Conservation (phyloP, 2,329 filamentous ascomycete species). For the Sordariomycetes sp. region DNA sequence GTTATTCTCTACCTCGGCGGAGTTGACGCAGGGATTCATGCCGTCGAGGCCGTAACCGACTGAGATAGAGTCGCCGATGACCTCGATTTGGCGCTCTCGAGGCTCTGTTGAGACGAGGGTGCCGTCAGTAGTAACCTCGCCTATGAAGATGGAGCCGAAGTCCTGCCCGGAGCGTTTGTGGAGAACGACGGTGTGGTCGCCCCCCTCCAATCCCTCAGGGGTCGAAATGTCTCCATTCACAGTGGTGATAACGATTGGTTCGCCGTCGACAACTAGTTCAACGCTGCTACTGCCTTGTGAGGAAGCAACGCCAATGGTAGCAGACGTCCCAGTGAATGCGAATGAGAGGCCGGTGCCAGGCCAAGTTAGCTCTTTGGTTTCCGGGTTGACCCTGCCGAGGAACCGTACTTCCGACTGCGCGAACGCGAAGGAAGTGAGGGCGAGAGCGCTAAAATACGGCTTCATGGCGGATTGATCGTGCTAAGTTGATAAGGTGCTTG, state of each 20-base stretch:
- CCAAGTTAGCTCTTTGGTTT: conserved; percentile 28
- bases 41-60: conserved; percentile 29
- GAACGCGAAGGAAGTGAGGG: neutral
- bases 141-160: conserved; percentile 11
- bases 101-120: conserved; percentile 9
- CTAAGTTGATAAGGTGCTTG: neutral
- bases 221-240: conserved; percentile 15
- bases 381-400: conserved; percentile 26
- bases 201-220: conserved; percentile 16
- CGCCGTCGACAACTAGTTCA: conserved; percentile 19
- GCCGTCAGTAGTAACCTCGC: conserved; percentile 13
- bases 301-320: conserved; percentile 18
- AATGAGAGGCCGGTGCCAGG: conserved; percentile 26
- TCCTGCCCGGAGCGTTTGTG: conserved; percentile 24
- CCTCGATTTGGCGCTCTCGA: conserved; percentile 22
- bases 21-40: conserved; percentile 22
- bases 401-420: conserved; percentile 8
- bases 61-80: conserved; percentile 29
- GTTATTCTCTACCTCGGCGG: conserved; percentile 22
- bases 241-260: conserved; percentile 13
- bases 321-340: conserved; percentile 23
- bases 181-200: conserved; percentile 20
- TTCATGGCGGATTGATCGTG: neutral
- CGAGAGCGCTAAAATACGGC: neutral
- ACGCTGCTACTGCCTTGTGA: conserved; percentile 17